Percentiles rank a stretch among this genome's conserved stretches.
These are phyloP conservation scores for Pestalotiopsis sp. DNA, from an alignment of 2,329 filamentous ascomycete species.

Conservation along the genomic window DNA sequence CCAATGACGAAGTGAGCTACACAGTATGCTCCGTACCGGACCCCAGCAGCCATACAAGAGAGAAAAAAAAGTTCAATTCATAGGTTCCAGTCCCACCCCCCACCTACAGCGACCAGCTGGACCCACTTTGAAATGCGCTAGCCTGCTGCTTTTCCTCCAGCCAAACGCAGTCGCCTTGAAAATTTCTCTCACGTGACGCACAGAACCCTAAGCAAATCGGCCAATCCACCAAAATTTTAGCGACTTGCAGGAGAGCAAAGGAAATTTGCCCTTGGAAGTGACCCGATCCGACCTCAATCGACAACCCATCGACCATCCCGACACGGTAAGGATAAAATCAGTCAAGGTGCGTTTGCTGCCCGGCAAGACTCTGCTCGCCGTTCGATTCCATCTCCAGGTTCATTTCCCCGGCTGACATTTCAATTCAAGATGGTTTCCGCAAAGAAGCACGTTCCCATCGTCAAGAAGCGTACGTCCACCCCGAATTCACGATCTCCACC, in stretches of 20 bases:
- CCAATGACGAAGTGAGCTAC: no score
- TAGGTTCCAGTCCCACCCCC: neutral
- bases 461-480: conserved; percentile 96
- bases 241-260: conserved; percentile 3
- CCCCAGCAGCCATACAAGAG: neutral
- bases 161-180: neutral
- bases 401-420: neutral
- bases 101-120: neutral
- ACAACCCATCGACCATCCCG: conserved; percentile 8
- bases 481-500: conserved; percentile 19
- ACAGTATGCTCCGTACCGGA: neutral
- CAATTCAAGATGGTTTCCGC: conserved; percentile 86
- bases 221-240: conserved; percentile 10
- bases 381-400: neutral
- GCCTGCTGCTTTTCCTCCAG: neutral
- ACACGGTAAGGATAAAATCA: conserved; percentile 15
- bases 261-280: conserved; percentile 7
- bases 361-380: neutral
- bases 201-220: conserved; percentile 6
- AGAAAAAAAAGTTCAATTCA: neutral
- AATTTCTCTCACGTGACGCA: conserved; percentile 6
- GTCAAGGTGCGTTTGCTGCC: conserved; percentile 15
- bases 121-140: neutral
- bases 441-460: conserved; percentile 99
- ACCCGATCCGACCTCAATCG: conserved; percentile 5